Conservation (phyloP, 768 basidiomycete genomes). For the Suillus subalutaceus region DNA sequence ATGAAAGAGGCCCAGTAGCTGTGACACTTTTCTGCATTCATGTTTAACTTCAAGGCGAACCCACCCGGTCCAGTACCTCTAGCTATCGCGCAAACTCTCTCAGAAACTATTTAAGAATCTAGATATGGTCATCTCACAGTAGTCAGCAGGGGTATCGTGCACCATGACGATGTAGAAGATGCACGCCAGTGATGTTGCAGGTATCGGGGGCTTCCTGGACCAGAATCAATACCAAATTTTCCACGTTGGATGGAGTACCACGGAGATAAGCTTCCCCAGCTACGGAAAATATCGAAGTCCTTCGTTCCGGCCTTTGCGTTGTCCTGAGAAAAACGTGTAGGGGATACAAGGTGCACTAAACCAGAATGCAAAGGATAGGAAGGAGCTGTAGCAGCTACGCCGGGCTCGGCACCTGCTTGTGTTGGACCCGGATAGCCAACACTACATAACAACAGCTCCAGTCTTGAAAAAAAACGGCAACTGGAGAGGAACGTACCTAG, state of each 20-base stretch:
- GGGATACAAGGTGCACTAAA: conserved; percentile 54
- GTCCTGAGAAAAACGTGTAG: conserved; percentile 18
- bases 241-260: conserved; percentile 72
- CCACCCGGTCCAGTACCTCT: conserved; percentile 45
- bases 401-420: conserved; percentile 23
- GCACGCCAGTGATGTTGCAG: conserved; percentile 70
- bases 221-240: conserved; percentile 69
- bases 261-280: conserved; percentile 79
- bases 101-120: conserved; percentile 20
- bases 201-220: conserved; percentile 67
- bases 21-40: conserved; percentile 54
- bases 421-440: conserved; percentile 35
- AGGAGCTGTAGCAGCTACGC: conserved; percentile 62
- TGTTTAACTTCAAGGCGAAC: conserved; percentile 53
- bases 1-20: conserved; percentile 61
- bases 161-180: conserved; percentile 78
- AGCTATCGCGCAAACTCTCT: conserved; percentile 11
- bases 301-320: conserved; percentile 30
- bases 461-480: background rate
- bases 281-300: conserved; percentile 64
- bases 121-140: conserved; percentile 25
- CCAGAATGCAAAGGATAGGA: conserved; percentile 72
- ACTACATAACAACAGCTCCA: conserved; percentile 19
- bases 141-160: conserved; percentile 53
- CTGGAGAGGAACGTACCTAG: conserved; percentile 30